Evolutionary conservation across 1,284 basidiomycete genomes (phyloP).

Genomic region (Ganoderma sinense): DNA sequence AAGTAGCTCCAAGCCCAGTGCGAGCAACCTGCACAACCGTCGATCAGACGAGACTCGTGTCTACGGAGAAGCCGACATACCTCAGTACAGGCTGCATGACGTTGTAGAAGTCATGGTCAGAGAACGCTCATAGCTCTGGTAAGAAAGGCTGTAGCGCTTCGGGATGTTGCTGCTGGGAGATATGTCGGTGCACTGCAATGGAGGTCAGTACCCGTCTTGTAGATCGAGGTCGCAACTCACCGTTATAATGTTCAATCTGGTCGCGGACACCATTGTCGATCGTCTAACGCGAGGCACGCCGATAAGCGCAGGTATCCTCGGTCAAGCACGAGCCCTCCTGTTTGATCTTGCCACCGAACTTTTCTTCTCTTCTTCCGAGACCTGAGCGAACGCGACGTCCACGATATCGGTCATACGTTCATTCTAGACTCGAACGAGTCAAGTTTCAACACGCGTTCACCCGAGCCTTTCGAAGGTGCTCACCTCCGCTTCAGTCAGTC

Average conservation of each 20-base stretch:
- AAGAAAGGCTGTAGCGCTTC: constrained; percentile 59
- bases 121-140: constrained; percentile 63
- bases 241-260: constrained; percentile 65
- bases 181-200: constrained; percentile 52
- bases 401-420: constrained; percentile 63
- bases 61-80: constrained; percentile 38
- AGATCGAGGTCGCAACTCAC: constrained; percentile 41
- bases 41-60: background rate
- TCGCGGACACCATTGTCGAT: constrained; percentile 45
- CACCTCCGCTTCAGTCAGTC: constrained; percentile 45
- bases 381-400: constrained; percentile 58
- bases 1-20: constrained; percentile 42
- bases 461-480: constrained; percentile 23
- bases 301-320: too few species aligned
- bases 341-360: constrained; percentile 53
- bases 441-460: background rate
- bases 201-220: constrained; percentile 37
- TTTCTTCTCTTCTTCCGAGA: constrained; percentile 59
- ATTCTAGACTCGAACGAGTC: background rate
- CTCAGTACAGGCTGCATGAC: constrained; percentile 58
- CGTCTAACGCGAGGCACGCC: constrained; percentile 39
- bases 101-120: constrained; percentile 57
- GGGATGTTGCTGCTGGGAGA: constrained; percentile 53
- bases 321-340: constrained; percentile 47
- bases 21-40: constrained; percentile 50